Evolutionary conservation across 129 eudicot genomes (phyloP).

Genomic region (Flaveria linearis): DNA sequence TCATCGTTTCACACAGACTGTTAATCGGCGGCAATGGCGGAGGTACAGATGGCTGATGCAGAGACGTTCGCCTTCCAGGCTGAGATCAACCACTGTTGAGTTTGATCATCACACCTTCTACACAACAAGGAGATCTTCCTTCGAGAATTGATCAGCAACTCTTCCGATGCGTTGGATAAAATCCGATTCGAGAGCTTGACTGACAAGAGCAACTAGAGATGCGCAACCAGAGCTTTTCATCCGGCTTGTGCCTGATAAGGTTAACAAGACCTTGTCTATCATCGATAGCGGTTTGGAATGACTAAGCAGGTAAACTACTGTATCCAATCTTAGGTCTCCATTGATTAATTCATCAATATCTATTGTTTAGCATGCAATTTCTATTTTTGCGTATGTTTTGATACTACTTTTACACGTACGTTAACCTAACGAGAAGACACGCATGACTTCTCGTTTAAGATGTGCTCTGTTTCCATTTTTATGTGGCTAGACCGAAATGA

Average conservation of each 20-base stretch:
- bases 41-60: conserved; percentile 62
- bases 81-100: conserved; percentile 73
- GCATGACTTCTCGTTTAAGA: conserved; percentile 1
- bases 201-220: conserved; percentile 75
- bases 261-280: conserved; percentile 71
- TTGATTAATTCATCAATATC: background rate
- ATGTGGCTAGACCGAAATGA: background rate
- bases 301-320: conserved; percentile 63
- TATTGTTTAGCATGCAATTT: conserved; percentile 1
- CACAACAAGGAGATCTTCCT: conserved; percentile 88
- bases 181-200: conserved; percentile 82
- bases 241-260: conserved; percentile 81
- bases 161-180: conserved; percentile 90
- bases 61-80: conserved; percentile 89
- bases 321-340: background rate
- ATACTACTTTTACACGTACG: background rate
- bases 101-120: conserved; percentile 74
- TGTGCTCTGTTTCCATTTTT: background rate
- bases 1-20: background rate
- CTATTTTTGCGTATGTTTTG: background rate
- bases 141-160: conserved; percentile 68
- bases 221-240: conserved; percentile 90
- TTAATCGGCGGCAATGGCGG: conserved; percentile 45
- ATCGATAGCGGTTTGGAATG: conserved; percentile 96
- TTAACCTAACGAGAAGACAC: background rate